Evolutionary conservation across 2,329 filamentous ascomycete genomes (phyloP).

Genomic region (Madurella mycetomatis): DNA sequence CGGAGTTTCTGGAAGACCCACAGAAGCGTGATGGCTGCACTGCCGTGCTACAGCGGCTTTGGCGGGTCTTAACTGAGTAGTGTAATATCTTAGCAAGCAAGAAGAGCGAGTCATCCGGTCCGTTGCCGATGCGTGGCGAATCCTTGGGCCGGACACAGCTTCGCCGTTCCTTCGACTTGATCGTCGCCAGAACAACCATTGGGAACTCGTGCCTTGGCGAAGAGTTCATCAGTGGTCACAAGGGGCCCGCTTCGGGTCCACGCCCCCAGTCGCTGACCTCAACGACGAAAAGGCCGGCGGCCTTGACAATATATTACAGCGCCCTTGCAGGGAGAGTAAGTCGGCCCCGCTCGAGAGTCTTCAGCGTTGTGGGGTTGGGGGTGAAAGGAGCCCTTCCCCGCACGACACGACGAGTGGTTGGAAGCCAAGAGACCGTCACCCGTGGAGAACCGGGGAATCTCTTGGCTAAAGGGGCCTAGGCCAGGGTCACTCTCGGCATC

Average conservation of each 20-base stretch:
- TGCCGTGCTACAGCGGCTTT: not conserved
- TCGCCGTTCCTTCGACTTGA: not conserved
- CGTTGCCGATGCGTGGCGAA: not conserved
- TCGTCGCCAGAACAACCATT: not conserved
- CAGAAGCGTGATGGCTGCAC: slow-evolving; percentile 4
- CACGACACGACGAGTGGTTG: too few species aligned
- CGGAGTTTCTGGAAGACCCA: slow-evolving; percentile 13
- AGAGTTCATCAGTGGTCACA: not conserved
- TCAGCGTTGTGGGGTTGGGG: too few species aligned
- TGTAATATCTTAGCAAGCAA: slow-evolving; percentile 15
- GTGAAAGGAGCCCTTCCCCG: too few species aligned
- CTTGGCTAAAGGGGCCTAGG: too few species aligned
- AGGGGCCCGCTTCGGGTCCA: not conserved
- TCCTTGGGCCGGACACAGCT: not conserved
- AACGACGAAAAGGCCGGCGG: not conserved
- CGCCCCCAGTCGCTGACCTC: not conserved
- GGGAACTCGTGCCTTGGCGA: not conserved
- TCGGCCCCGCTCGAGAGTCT: too few species aligned
- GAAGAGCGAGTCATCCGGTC: slow-evolving; percentile 8
- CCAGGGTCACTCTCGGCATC: too few species aligned
- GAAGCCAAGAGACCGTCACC: too few species aligned
- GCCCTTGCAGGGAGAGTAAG: too few species aligned
- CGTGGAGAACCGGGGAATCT: too few species aligned
- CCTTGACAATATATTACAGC: too few species aligned
- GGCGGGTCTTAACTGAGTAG: not conserved